Percentiles rank a stretch among this genome's conserved stretches.
Conservation (phyloP, 805 yeast species). For the Yamadazyma tumulicola region DNA sequence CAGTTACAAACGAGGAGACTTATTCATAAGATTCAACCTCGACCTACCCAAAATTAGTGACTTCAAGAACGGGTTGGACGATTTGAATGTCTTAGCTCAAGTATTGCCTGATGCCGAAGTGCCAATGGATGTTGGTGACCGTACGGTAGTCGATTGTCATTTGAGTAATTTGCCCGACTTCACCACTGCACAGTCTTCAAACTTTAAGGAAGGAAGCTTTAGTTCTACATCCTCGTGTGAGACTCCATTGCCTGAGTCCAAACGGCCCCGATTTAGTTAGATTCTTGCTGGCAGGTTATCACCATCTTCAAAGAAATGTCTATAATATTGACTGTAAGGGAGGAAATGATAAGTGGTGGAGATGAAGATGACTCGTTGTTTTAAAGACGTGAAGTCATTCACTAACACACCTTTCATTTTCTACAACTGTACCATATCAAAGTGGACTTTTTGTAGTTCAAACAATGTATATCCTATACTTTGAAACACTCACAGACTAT, state of each 20-base stretch:
- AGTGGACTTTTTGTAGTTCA: no score
- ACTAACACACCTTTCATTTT: no score
- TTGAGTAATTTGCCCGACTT: constrained; percentile 9
- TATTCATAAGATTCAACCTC: constrained; percentile 38
- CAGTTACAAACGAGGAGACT: constrained; percentile 28
- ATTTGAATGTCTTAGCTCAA: constrained; percentile 16
- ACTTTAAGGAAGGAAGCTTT: not conserved
- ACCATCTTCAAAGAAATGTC: no score
- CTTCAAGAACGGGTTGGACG: constrained; percentile 20
- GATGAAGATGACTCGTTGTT: no score
- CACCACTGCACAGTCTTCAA: not conserved
- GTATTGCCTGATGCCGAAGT: constrained; percentile 16
- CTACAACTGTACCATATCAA: no score
- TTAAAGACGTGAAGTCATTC: no score
- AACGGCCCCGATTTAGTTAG: not conserved
- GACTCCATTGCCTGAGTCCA: constrained; percentile 1
- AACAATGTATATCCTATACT: no score
- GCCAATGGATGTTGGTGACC: not conserved
- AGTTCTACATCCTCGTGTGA: constrained; percentile 1
- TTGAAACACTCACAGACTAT: no score
- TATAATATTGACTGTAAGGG: no score
- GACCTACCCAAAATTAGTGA: constrained; percentile 28
- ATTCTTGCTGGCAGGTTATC: no score
- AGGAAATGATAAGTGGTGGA: no score
- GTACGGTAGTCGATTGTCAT: constrained; percentile 3